Evolutionary conservation across 371 early-diverging fungal genomes (phyloP).

Genomic region (Choanephora cucurbitarum): DNA sequence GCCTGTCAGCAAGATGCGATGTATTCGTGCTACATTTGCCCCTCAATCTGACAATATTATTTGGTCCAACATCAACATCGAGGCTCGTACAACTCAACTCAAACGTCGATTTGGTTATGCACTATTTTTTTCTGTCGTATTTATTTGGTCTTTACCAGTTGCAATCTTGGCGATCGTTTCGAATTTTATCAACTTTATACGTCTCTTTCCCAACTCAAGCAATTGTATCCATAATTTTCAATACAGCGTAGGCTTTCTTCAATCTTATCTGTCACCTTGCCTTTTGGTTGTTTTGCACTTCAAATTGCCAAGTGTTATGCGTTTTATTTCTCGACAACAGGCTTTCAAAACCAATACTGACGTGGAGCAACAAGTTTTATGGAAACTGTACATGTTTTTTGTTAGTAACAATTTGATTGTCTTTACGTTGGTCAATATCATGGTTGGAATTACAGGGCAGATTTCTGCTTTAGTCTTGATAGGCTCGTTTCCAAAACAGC

Average conservation of each 20-base stretch:
- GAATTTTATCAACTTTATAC: constrained; percentile 56
- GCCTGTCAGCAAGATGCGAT: too few species aligned
- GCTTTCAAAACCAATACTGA: constrained; percentile 68
- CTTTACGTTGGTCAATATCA: constrained; percentile 57
- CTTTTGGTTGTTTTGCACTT: constrained; percentile 63
- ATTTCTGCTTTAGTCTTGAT: constrained; percentile 34
- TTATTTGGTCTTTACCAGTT: constrained; percentile 67
- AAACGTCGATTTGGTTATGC: constrained; percentile 58
- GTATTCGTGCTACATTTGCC: constrained; percentile 38
- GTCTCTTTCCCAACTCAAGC: constrained; percentile 46
- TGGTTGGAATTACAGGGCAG: constrained; percentile 51
- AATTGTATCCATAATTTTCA: constrained; percentile 44
- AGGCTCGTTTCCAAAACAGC: constrained; percentile 14
- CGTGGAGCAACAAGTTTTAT: constrained; percentile 62
- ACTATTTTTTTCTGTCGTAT: constrained; percentile 55
- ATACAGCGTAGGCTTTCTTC: constrained; percentile 57
- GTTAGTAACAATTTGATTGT: constrained; percentile 63
- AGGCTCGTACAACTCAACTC: constrained; percentile 42
- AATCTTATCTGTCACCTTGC: constrained; percentile 69
- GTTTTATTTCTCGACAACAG: constrained; percentile 64
- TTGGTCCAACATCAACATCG: constrained; percentile 74
- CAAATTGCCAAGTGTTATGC: constrained; percentile 64
- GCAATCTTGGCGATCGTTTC: constrained; percentile 58
- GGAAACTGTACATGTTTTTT: constrained; percentile 75
- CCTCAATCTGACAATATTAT: constrained; percentile 78